Conservation (phyloP, 2,329 filamentous ascomycete genomes). For the Blumeria hordei region DNA sequence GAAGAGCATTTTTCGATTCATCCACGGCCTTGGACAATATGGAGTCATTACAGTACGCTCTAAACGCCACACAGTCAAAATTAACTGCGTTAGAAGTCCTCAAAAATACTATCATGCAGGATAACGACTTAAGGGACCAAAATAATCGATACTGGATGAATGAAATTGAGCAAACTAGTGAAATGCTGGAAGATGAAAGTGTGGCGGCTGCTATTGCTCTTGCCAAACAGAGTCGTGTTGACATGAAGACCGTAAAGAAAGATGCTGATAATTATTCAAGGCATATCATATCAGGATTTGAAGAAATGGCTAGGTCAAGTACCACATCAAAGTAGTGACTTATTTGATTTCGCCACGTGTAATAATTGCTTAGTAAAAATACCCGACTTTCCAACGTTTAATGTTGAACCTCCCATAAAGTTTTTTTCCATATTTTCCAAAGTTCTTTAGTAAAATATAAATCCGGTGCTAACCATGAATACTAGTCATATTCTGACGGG, state of each 20-base stretch:
- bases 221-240: slow-evolving; percentile 37
- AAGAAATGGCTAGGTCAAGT: no score
- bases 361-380: no score
- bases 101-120: slow-evolving; percentile 55
- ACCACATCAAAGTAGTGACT: no score
- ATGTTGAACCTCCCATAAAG: no score
- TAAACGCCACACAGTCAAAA: slow-evolving; percentile 39
- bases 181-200: slow-evolving; percentile 57
- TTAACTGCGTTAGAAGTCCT: slow-evolving; percentile 51
- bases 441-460: no score
- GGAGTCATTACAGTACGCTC: slow-evolving; percentile 27
- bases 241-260: slow-evolving; percentile 32
- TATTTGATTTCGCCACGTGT: no score
- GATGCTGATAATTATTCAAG: slow-evolving; percentile 39
- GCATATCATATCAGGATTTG: slow-evolving; percentile 14
- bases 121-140: slow-evolving; percentile 41
- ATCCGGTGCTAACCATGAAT: no score
- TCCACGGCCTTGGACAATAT: slow-evolving; percentile 40
- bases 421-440: no score
- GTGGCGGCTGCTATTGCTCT: slow-evolving; percentile 48
- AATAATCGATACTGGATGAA: slow-evolving; percentile 57
- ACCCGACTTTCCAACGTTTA: no score
- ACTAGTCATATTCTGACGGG: no score
- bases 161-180: slow-evolving; percentile 46
- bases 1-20: slow-evolving; percentile 47